Base-by-base conservation (phyloP, 2,329 filamentous ascomycete genomes). In the Aspergillus neoniger region DNA sequence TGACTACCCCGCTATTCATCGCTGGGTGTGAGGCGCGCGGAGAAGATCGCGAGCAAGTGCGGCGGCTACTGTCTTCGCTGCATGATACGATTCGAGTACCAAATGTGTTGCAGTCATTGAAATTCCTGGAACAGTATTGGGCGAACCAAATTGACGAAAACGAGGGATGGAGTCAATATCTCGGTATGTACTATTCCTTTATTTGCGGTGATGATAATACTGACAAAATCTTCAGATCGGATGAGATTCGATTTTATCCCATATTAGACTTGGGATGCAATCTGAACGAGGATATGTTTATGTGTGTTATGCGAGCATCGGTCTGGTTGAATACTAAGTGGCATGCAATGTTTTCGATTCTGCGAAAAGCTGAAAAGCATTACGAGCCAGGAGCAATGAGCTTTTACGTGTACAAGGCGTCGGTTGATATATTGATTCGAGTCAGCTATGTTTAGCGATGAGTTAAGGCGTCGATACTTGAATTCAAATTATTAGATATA, bases 1-100 rank as follows among this genome's bases (percentile, higher is more conserved):
- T 79, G 15, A 79, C 77, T 19, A 80, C 77, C 6, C 77, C 77
- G 6, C 62, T 80, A 5, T 80, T 80, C 58, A 78, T 77, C 48
- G 77, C 77, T 7, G 77, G 77, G 3, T 79, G 77, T 50, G 77
- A 79, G 54, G 76, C 77, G 17, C 65, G 71, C 5, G 75, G 70
- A 2, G 66, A 75, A 32, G 76, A 79, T 58, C 70, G 75, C 7
- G 70, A 70, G 32, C 69, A 66, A 10, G 72, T 78, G 14, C 68
- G 70, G 36, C 63, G 65, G 21, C 53, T 79, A 21, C 63, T 79
- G 5, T 64, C 67, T 0, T 70, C 70, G 28, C 65, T 79, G 49
- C 74, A 78, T 55, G 70, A 77, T 50, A 77, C 74, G 9, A 75
- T 78, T 52, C 73, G 75, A 6, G 74, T 79, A 7, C 76, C 77